phyloP scores from a whole-genome alignment of 108 stramenopile species.

The Nannochloropsis salina region DNA sequence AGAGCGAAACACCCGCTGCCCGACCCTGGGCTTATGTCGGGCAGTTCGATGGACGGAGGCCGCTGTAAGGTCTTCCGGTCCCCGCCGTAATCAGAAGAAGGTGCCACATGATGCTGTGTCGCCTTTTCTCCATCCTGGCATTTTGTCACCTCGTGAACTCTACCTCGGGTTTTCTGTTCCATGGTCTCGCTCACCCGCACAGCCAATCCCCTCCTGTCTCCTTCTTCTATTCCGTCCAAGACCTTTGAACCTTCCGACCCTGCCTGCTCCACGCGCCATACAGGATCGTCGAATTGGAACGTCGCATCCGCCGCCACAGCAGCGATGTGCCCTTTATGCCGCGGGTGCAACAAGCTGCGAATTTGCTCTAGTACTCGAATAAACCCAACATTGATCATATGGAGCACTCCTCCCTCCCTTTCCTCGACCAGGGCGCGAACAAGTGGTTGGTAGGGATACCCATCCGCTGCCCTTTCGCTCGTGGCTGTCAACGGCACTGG shows the following conservation, averaged over 20 bases:
- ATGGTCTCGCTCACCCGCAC: no score
- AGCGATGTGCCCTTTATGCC: background rate
- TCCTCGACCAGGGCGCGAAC: background rate
- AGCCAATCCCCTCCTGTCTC: no score
- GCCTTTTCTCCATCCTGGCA: no score
- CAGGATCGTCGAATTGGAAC: background rate
- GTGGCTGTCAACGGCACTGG: background rate
- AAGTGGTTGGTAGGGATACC: background rate
- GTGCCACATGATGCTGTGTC: no score
- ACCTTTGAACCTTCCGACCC: no score
- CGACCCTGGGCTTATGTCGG: background rate
- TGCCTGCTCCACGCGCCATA: background rate
- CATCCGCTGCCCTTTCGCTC: background rate
- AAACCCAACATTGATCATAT: background rate
- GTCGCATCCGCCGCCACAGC: background rate
- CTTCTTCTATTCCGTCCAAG: no score
- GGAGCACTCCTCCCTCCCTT: conserved; percentile 16
- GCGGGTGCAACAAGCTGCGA: background rate
- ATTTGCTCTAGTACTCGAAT: background rate
- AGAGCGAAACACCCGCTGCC: conserved; percentile 16
- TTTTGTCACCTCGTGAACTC: no score
- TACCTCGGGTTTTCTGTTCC: no score
- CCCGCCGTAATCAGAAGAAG: no score
- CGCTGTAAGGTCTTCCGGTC: no score
- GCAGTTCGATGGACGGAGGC: background rate